Conservation (phyloP, 192 early-diverging fungal genomes). For the Endogone sp. region DNA sequence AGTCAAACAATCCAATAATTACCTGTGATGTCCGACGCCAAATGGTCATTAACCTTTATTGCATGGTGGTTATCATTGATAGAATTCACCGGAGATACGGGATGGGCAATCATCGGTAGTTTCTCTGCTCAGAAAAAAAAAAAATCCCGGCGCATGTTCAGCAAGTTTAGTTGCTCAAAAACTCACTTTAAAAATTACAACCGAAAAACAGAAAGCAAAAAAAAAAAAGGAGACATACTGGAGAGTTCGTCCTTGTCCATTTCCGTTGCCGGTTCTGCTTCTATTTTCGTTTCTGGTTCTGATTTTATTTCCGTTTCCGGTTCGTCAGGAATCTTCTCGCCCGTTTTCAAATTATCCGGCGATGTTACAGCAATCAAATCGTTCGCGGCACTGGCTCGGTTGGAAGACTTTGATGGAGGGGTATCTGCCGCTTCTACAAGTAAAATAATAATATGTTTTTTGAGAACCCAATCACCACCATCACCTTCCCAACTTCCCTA, state of each 20-base stretch:
- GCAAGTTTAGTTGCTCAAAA: too few species aligned
- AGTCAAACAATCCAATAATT: not conserved
- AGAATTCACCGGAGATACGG: not conserved
- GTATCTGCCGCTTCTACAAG: not conserved
- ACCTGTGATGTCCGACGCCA: not conserved
- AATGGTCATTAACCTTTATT: not conserved
- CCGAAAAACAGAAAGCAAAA: too few species aligned
- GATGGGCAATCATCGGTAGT: not conserved
- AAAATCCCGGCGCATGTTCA: too few species aligned
- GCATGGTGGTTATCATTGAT: not conserved
- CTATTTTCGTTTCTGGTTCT: too few species aligned
- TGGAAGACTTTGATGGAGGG: not conserved
- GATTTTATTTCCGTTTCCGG: too few species aligned
- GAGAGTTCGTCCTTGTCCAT: too few species aligned
- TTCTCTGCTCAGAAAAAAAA: not conserved
- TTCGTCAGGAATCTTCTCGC: not conserved
- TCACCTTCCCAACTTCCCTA: not conserved
- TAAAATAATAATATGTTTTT: too few species aligned
- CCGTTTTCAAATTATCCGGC: not conserved
- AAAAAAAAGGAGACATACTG: too few species aligned
- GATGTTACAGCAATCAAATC: not conserved
- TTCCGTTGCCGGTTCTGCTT: too few species aligned
- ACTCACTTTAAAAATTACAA: too few species aligned
- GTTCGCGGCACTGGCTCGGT: not conserved
- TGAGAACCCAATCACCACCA: too few species aligned